Evolutionary conservation across 306 rosid species (phyloP), one percentile per base, ranked within the genome.

Genomic region (Cucurbita argyrosperma): DNA sequence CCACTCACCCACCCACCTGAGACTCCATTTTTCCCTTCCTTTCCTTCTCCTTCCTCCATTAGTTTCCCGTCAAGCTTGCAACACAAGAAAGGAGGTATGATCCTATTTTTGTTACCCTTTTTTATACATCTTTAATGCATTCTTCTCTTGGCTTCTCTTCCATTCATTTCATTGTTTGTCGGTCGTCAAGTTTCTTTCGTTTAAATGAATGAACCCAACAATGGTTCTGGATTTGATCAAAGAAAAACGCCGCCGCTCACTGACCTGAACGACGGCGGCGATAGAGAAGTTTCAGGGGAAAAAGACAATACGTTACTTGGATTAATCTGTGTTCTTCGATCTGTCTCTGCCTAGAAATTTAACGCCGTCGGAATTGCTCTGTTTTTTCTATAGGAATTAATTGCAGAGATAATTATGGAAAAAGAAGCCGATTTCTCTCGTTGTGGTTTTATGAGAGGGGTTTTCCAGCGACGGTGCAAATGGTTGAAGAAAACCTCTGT

Each of bases 401-500:
- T 64, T 49, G 74, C 13, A 26, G 42, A 14, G 54, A 69, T 11
- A 69, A 70, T 70, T 56, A 78, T 87, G 92, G 96, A 84, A 72
- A 87, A 79, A 74, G 86, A 76, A 71, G 81, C 73, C 2, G 56
- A 42, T 43, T 57, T 40, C 6, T n/a, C 77, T 46, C 91, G 89
- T 6, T 95, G 96, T 62, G 88, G 88, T 38, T 89, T 88, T 37
- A 63, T 95, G 58, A 88, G 87, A 7, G 87, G 84, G 68, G 74
- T 95, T 74, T 87, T 91, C 78, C 85, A 76, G 15, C 80, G 80
- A 67, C 78, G 76, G 58, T 83, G 58, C 79, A 66, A 81, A 16
- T 85, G 79, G 86, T 80, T 80, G 3, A 89, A 85, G 77, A 91
- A 91, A 76, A 82, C 96, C 43, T 83, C 90, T 52, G 91, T 91